Evolutionary conservation across 495 filamentous ascomycete genomes (phyloP), one percentile per base, ranked within the genome.

Genomic region (Aspergillus homomorphus): DNA sequence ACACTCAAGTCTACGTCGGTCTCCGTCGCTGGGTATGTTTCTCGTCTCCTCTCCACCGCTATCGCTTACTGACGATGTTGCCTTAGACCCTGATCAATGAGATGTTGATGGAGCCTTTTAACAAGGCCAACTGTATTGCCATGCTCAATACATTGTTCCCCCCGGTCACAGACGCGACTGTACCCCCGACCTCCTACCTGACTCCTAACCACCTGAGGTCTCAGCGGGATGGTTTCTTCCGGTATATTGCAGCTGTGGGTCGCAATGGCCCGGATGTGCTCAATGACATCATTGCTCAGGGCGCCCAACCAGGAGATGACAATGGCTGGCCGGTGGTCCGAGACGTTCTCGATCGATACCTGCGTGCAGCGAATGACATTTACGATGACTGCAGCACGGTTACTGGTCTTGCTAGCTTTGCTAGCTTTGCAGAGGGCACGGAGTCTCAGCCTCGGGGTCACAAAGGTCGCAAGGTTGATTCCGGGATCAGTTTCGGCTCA

Each of bases 71-170:
- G 60, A 73, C 66, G 23, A 38, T 15, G 46, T 54, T 41, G 10
- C 53, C n/a, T 10, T 57, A 88, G 86, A 84, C 84, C 26, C 67
- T 91, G 45, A 81, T 90, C 63, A 87, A 90, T 57, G 88, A 90
- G 62, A 80, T 91, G 66, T 80, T 84, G 24, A 71, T 87, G 19
- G 73, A 79, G 51, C 84, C 85, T 0, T 84, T 85, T 72, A 84
- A 83, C 70, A 86, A 87, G 64, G 79, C 79, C 65, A 89, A 89
- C 63, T 87, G 87, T 69, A 79, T 89, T 54, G 88, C 86, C 52
- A 85, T 90, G 81, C 81, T 91, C 42, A 91, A 91, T 72, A 89
- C 87, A 22, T 77, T 91, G n/a, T 87, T 89, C 61, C 87, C 87
- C 19, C 84, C 80, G 20, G 67, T 77, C 28, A 77, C 73, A 51